Conservation (phyloP, 2,329 filamentous ascomycete species). For the Fusarium floridanum region DNA sequence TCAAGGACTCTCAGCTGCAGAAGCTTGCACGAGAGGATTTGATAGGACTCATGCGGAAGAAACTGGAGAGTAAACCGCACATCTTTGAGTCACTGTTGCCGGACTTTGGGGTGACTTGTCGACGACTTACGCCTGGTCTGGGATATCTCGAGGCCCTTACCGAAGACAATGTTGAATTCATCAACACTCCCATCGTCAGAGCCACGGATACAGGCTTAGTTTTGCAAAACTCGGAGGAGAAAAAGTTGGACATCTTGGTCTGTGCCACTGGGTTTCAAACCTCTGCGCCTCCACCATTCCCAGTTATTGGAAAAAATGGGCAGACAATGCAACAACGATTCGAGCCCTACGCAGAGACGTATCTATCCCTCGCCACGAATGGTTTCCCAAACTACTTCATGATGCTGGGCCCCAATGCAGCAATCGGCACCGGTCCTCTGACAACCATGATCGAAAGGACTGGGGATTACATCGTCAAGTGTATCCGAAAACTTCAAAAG, state of each 20-base stretch:
- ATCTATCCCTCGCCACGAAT: neutral
- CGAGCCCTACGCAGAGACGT: neutral
- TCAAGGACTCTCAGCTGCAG: neutral
- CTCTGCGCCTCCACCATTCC: neutral
- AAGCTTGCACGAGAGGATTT: neutral
- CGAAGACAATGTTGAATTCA: neutral
- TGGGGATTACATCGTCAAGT: conserved; percentile 12
- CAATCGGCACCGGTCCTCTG: neutral
- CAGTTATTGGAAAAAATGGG: neutral
- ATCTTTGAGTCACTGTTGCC: neutral
- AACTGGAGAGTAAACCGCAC: neutral
- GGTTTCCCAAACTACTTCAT: conserved; percentile 1
- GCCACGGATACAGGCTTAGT: neutral
- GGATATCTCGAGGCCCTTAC: neutral
- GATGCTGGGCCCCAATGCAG: neutral
- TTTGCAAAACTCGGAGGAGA: neutral
- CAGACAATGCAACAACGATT: neutral
- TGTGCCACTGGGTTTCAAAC: neutral
- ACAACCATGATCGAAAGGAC: conserved; percentile 13
- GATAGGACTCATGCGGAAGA: neutral
- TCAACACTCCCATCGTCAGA: neutral
- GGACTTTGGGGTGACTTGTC: neutral
- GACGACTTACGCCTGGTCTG: neutral
- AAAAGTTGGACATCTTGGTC: neutral
- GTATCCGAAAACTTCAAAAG: conserved; percentile 9